phyloP scores from a whole-genome alignment of 768 basidiomycete genomes.

The Leucosporidium scottii region DNA sequence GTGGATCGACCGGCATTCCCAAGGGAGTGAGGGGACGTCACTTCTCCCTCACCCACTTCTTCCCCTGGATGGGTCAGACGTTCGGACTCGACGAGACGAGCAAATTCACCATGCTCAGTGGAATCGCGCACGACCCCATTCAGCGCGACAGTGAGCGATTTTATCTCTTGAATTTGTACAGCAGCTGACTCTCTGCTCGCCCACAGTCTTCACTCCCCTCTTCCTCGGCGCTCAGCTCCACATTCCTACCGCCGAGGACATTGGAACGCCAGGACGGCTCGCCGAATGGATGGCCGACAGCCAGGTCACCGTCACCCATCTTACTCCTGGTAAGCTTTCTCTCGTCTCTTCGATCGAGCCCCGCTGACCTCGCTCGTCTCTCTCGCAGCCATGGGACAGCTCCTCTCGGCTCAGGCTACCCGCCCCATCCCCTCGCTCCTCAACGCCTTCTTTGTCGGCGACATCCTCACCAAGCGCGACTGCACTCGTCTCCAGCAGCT shows the following conservation, averaged over 20 bases:
- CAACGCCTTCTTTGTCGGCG: slow-evolving; percentile 98
- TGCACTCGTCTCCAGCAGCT: slow-evolving; percentile 88
- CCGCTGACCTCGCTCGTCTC: no score
- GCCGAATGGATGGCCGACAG: slow-evolving; percentile 97
- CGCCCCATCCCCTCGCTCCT: slow-evolving; percentile 73
- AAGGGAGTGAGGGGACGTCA: slow-evolving; percentile 96
- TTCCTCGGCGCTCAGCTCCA: slow-evolving; percentile 94
- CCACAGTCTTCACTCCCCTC: slow-evolving; percentile 88
- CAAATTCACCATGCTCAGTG: slow-evolving; percentile 96
- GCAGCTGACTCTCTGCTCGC: slow-evolving; percentile 10
- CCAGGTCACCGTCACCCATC: slow-evolving; percentile 87
- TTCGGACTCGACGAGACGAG: slow-evolving; percentile 68
- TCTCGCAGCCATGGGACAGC: slow-evolving; percentile 80
- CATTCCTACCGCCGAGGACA: slow-evolving; percentile 93
- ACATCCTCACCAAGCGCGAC: slow-evolving; percentile 95
- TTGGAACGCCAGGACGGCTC: slow-evolving; percentile 88
- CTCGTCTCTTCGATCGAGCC: neutral
- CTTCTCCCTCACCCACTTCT: slow-evolving; percentile 95
- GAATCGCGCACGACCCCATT: slow-evolving; percentile 98
- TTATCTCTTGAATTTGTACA: neutral
- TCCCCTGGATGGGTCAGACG: slow-evolving; percentile 94
- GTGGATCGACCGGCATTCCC: slow-evolving; percentile 93
- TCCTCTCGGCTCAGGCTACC: slow-evolving; percentile 80
- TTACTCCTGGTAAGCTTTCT: slow-evolving; percentile 58
- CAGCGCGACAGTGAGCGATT: slow-evolving; percentile 87